These are phyloP conservation scores for Metroxylon sagu DNA, from an alignment of 176 grass and related monocot species.

Conservation along the genomic window DNA sequence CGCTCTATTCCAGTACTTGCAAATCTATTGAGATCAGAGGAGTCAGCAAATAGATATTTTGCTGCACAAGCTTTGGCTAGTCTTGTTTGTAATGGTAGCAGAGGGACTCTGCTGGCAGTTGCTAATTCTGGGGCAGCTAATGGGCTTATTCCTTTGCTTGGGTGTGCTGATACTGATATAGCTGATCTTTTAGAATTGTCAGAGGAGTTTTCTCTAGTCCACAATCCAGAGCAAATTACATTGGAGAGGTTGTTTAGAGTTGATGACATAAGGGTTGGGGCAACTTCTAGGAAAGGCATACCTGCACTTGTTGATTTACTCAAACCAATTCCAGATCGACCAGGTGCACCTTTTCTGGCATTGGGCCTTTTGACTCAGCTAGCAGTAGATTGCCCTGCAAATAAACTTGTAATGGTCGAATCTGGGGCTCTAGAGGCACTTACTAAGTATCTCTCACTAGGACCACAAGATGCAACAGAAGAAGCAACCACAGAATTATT, in stretches of 20 bases:
- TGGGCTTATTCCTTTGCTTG: constrained; percentile 94
- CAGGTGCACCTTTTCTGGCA: constrained; percentile 94
- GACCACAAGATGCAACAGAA: constrained; percentile 91
- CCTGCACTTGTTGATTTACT: constrained; percentile 96
- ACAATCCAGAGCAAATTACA: constrained; percentile 81
- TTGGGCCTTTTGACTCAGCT: constrained; percentile 83
- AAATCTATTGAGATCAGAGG: constrained; percentile 88
- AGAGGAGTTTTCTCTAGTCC: constrained; percentile 82
- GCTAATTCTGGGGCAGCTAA: constrained; percentile 87
- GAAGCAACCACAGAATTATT: constrained; percentile 91
- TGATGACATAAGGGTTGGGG: constrained; percentile 85
- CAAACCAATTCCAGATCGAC: constrained; percentile 98
- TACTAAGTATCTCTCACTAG: constrained; percentile 92
- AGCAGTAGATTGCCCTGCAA: constrained; percentile 74
- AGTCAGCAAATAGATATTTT: constrained; percentile 89
- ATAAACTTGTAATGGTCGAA: constrained; percentile 95
- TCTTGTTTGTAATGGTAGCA: constrained; percentile 84
- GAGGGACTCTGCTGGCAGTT: constrained; percentile 93
- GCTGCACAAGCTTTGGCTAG: constrained; percentile 93
- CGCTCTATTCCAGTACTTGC: constrained; percentile 90
- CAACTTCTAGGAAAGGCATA: constrained; percentile 92
- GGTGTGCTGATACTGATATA: constrained; percentile 89
- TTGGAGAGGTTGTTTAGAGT: constrained; percentile 93
- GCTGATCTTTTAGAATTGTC: constrained; percentile 89
- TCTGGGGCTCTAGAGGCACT: constrained; percentile 90